These are phyloP conservation scores for Aspergillus sclerotioniger DNA, from an alignment of 495 filamentous ascomycete genomes.

Conservation along the genomic window DNA sequence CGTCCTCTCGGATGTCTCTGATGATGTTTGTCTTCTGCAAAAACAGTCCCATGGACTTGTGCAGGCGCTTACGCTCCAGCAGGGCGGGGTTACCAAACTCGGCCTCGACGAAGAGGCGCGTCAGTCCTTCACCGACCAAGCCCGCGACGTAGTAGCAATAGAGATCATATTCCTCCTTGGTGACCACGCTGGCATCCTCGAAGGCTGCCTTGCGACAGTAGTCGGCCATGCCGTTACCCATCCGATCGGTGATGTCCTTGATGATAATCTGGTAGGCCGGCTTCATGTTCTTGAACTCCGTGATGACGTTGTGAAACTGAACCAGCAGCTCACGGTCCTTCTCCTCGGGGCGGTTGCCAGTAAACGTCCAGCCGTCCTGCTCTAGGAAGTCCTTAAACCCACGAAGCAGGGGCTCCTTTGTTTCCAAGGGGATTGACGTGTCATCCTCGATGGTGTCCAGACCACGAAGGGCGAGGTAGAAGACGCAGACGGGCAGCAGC, in stretches of 20 bases:
- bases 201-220: conserved; percentile 79
- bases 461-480: conserved; percentile 87
- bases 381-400: conserved; percentile 75
- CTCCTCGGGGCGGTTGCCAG: conserved; percentile 82
- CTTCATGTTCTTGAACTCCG: conserved; percentile 88
- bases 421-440: conserved; percentile 78
- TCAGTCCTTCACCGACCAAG: conserved; percentile 89
- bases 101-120: conserved; percentile 85
- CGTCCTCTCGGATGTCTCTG: conserved; percentile 88
- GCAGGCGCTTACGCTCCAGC: conserved; percentile 70
- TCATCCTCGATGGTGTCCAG: conserved; percentile 98
- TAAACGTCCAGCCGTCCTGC: conserved; percentile 85
- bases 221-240: conserved; percentile 99
- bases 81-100: conserved; percentile 84
- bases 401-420: conserved; percentile 84
- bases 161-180: conserved; percentile 82
- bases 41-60: conserved; percentile 96
- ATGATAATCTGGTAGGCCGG: conserved; percentile 80
- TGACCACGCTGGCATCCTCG: conserved; percentile 75
- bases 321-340: conserved; percentile 92
- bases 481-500: conserved; percentile 83
- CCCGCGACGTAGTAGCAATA: conserved; percentile 99
- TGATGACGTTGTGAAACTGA: conserved; percentile 81
- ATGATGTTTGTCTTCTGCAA: conserved; percentile 99
- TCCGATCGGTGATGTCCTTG: conserved; percentile 89